Evolutionary conservation across 345 rosid species (phyloP).

Genomic region (Triadica sebifera): DNA sequence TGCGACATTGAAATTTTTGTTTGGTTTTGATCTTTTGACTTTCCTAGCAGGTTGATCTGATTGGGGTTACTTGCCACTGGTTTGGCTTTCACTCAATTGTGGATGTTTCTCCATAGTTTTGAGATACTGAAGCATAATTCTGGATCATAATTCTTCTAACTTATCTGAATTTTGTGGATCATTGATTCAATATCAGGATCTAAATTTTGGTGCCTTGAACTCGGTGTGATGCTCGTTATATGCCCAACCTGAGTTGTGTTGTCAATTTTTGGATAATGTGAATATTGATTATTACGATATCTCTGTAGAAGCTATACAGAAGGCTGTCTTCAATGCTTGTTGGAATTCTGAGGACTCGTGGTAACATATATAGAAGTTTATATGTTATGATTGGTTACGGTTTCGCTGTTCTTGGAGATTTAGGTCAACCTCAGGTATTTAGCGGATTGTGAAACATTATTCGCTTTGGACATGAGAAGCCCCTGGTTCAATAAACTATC

Average conservation of each 20-base stretch:
- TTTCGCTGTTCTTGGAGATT: constrained; percentile 35
- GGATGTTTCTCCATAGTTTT: background rate
- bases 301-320: constrained; percentile 15
- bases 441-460: constrained; percentile 28
- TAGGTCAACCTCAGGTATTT: constrained; percentile 25
- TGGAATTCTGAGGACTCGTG: constrained; percentile 25
- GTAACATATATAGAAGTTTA: constrained; percentile 32
- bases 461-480: constrained; percentile 81
- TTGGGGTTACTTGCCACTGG: background rate
- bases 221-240: background rate
- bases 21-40: background rate
- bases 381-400: constrained; percentile 39
- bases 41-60: constrained; percentile 24
- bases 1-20: background rate
- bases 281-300: constrained; percentile 7
- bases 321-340: constrained; percentile 32
- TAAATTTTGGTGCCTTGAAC: background rate
- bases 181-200: background rate
- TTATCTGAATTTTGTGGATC: constrained; percentile 11
- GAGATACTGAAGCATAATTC: constrained; percentile 1
- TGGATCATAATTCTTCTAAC: background rate
- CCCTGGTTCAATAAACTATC: constrained; percentile 62
- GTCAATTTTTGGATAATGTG: constrained; percentile 2
- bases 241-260: background rate
- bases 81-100: background rate